These are phyloP conservation scores for Blastocystis sp. DNA, from an alignment of 352 stramenopile genomes.

Conservation along the genomic window DNA sequence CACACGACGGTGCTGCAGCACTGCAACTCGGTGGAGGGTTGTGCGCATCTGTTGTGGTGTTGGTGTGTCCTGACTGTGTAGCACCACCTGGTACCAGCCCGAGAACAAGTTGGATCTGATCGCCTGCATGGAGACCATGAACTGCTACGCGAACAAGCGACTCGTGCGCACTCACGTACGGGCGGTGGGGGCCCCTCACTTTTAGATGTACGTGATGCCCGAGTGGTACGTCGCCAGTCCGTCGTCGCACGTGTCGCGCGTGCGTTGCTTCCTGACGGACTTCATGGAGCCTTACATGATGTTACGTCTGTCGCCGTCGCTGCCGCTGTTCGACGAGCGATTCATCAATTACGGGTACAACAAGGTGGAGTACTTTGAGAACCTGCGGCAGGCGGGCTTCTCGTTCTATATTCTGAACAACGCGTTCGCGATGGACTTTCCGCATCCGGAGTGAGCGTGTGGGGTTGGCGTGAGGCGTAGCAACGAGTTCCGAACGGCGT, in stretches of 20 bases:
- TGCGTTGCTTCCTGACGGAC: conserved; percentile 38
- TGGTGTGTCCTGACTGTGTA: background rate
- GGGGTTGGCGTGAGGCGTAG: background rate
- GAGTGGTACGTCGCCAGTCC: conserved; percentile 28
- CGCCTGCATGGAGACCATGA: background rate
- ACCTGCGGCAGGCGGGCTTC: conserved; percentile 27
- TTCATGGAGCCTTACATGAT: conserved; percentile 61
- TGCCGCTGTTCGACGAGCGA: conserved; percentile 40
- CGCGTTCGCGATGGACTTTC: conserved; percentile 49
- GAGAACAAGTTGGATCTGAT: conserved; percentile 43
- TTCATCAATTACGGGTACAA: conserved; percentile 69
- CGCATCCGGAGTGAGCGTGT: conserved; percentile 37
- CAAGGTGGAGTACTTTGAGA: conserved; percentile 61
- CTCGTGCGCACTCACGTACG: conserved; percentile 24
- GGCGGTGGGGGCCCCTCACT: too few species aligned
- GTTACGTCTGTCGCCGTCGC: background rate
- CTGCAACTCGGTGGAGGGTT: conserved; percentile 16
- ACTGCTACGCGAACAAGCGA: conserved; percentile 12
- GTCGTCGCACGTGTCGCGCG: conserved; percentile 16
- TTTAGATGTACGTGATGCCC: conserved; percentile 66
- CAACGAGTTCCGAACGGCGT: background rate
- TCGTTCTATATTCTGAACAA: conserved; percentile 54
- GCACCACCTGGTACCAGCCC: conserved; percentile 13
- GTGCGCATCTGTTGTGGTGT: conserved; percentile 1
- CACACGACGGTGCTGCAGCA: conserved; percentile 14